Conservation (phyloP, 495 filamentous ascomycete species). For the Antarctomyces pellizariae region DNA sequence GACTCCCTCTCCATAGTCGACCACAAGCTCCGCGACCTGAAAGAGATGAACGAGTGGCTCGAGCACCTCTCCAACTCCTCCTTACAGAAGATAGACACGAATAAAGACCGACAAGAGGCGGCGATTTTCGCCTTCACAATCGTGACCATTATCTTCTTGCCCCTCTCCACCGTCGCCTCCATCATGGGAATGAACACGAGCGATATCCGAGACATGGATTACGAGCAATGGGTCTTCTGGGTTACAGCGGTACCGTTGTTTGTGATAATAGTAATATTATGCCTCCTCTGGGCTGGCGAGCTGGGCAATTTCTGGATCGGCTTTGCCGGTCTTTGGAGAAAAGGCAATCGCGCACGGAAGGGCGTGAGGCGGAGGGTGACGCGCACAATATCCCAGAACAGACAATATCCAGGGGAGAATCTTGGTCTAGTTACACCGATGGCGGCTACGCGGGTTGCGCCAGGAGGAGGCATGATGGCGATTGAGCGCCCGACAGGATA, state of each 20-base stretch:
- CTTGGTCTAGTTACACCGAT: no score
- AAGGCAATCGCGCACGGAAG: conserved; percentile 1
- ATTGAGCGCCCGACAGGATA: no score
- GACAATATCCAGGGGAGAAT: no score
- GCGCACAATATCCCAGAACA: no score
- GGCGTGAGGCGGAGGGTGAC: no score
- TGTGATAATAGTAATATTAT: conserved; percentile 15
- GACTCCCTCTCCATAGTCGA: conserved; percentile 9
- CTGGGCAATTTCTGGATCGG: conserved; percentile 10
- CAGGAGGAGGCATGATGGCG: no score
- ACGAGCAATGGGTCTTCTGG: conserved; percentile 26
- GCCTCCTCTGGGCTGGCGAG: conserved; percentile 16
- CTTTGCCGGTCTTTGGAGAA: conserved; percentile 4
- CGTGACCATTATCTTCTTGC: conserved; percentile 15
- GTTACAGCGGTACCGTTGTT: conserved; percentile 22
- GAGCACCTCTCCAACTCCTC: not conserved
- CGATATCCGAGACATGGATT: conserved; percentile 25
- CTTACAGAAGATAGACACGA: conserved; percentile 15
- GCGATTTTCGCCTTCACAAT: conserved; percentile 21
- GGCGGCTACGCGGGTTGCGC: no score
- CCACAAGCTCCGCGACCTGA: not conserved
- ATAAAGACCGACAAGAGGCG: conserved; percentile 22
- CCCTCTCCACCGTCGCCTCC: conserved; percentile 16
- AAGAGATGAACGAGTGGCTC: not conserved
- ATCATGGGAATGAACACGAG: conserved; percentile 23